phyloP scores from a whole-genome alignment of 148 eudicot genomes.

The Amaranthus hypochondriacus region DNA sequence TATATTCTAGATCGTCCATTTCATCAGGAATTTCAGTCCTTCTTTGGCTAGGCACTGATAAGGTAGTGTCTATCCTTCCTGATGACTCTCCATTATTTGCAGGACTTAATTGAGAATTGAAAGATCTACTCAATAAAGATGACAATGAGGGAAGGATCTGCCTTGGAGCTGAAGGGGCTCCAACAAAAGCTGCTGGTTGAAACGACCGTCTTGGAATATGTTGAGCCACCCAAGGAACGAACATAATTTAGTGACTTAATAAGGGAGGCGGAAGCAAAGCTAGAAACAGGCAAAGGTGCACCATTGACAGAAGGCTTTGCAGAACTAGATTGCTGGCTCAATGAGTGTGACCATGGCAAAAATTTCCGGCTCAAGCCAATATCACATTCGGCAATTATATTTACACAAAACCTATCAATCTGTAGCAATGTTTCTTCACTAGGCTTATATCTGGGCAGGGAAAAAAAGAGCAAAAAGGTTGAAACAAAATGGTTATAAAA shows the following conservation, averaged over 20 bases:
- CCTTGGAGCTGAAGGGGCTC: constrained; percentile 69
- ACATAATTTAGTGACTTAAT: constrained; percentile 89
- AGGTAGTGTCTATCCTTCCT: constrained; percentile 57
- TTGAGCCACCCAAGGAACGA: constrained; percentile 89
- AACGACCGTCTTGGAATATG: constrained; percentile 78
- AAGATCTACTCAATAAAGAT: constrained; percentile 81
- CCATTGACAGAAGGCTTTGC: constrained; percentile 40
- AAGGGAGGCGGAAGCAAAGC: constrained; percentile 76
- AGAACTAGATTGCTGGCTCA: constrained; percentile 51
- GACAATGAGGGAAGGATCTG: constrained; percentile 91
- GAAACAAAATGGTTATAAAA: constrained; percentile 3
- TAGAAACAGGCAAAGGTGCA: constrained; percentile 79
- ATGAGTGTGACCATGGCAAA: constrained; percentile 58
- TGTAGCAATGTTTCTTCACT: constrained; percentile 86
- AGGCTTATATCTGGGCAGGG: constrained; percentile 77
- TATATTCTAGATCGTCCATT: constrained; percentile 58
- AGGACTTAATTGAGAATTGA: constrained; percentile 81
- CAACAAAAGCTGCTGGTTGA: constrained; percentile 90
- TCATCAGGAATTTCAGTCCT: constrained; percentile 58
- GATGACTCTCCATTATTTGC: constrained; percentile 58
- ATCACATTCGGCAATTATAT: constrained; percentile 83
- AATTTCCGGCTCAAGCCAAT: constrained; percentile 57
- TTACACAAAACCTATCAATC: constrained; percentile 87
- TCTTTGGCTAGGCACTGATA: constrained; percentile 61
- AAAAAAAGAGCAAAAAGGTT: not conserved